Evolutionary conservation across 1,284 basidiomycete genomes (phyloP), one percentile per base, ranked within the genome.

Genomic region (Apiotrichum sp.): DNA sequence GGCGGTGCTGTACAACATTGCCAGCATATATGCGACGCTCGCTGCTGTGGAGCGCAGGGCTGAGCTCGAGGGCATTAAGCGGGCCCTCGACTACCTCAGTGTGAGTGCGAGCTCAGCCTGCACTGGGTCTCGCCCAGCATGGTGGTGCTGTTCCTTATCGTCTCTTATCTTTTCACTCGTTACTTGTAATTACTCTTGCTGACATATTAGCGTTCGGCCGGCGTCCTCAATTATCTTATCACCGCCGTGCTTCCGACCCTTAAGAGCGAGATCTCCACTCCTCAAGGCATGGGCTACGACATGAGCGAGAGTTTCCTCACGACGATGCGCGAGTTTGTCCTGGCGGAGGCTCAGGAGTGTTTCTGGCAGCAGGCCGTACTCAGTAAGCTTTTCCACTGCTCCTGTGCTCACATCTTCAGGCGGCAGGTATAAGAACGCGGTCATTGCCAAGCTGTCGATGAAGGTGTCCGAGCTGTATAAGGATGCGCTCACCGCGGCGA

Each of bases 311-410:
- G 82, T 0, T 85, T 87, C 63, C 67, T 92, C 29, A 79, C 79
- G 44, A 80, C 84, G 29, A 69, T 98, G 29, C 83, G 88, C 65
- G 82, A 79, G 62, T 81, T 97, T 53, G 88, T 92, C 83, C 81
- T 97, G 1, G 92, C 92, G 0, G 92, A 98, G 76, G 93, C 93
- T 0, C 93, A 98, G 68, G 95, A 98, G 78, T 96, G 92, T 68
- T 89, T 86, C 53, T 98, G 95, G 93, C 93, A 96, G 71, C 84
- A 88, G 64, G 93, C 92, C 6, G 86, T 88, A 61, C 77, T 90
- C 60, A 88, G 91, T 89, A 69, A 68, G 73, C 40, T 16, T 10
- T 14, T 41, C 6, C 22, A 22, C 22, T 22, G 22, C 22, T 22
- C 22, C 22, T 22, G 22, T 22, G 13, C 33, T 35, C 38, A 7